Evolutionary conservation across 2,329 filamentous ascomycete species (phyloP), one percentile per base, ranked within the genome.

Genomic region (Talaromyces albobiverticillius): DNA sequence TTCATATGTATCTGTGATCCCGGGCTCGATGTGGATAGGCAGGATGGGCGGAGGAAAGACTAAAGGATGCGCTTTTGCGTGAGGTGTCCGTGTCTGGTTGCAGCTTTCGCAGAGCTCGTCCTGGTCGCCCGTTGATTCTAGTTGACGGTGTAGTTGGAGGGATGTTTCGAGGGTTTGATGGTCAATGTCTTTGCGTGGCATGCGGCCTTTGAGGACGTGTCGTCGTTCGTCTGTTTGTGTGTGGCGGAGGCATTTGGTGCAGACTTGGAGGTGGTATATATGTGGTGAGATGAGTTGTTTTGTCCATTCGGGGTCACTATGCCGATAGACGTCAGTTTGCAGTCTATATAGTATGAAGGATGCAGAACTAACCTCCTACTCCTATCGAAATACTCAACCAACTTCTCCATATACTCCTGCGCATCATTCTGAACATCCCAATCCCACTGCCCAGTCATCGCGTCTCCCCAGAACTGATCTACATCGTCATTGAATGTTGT

Each of bases 371-470:
- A 41, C 47, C 25, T 8, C 2, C 2, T 3, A 6, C 22, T 3
- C 9, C 22, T 10, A 25, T 40, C 22, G 3, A 54, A 20, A 29
- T 11, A n/a, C 1, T 10, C n/a, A 4, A 64, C 29, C 14, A 61
- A 23, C 1, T 11, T 32, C 5, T 56, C 57, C 38, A 64, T 34
- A 32, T 64, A 64, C 11, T 61, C 57, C 10, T 45, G 29, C 7
- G 53, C 51, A 53, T 65, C 62, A 34, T 65, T 57, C 45, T 57
- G 56, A 1, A 40, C 6, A 10, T 45, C 14, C n/a, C 31, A 23
- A 11, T 54, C 11, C 13, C 14, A 16, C 2, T 14, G 3, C 10
- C 4, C 5, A 42, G 10, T 40, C 13, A 26, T 32, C 10, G 38
- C 16, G 0, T 2, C 8, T 31, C 2, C 3, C 53, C 53, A 55